Evolutionary conservation across 306 rosid species (phyloP), one percentile per base, ranked within the genome.

Genomic region (Albizia julibrissin): DNA sequence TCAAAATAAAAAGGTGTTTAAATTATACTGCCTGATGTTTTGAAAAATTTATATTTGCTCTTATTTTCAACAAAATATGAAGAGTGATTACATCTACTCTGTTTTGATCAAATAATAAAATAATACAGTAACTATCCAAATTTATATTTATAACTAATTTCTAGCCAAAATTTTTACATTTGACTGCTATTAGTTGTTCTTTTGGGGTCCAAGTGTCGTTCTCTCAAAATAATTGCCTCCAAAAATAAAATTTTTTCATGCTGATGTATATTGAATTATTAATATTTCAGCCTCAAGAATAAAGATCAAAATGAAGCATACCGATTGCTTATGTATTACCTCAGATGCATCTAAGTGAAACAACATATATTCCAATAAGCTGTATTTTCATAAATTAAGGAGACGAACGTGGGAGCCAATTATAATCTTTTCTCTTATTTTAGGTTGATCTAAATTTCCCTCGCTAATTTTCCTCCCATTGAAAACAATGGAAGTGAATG

Each of bases 401-500:
- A 59, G 11, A 9, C 29, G 27, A 62, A 12, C 33, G 21, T 27
- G 69, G 39, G 29, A 27, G 14, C 69, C 39, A 62, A 14, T 4
- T 62, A 13, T 62, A 29, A 4, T 11, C 4, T 0, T 56, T 22
- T 9, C 29, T n/a, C 64, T 22, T 56, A 56, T 56, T n/a, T n/a
- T 64, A 4, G 19, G 2, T 10, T 1, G 26, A 19, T 34, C 46
- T 68, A 42, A n/a, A n/a, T 10, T 69, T 67, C 58, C 10, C 59
- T 44, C 58, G 40, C 65, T 24, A 58, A 24, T 22, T 22, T 22
- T 10, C 31, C 65, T 12, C 27, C 34, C 33, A 0, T 3, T 4
- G 33, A 24, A 22, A 61, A 10, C 67, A 61, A 22, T 61, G 18
- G 34, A 70, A 80, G 50, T 87, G 86, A 82, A 69, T 72, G 80